Evolutionary conservation across 2,329 filamentous ascomycete species (phyloP).

Genomic region (Beauveria scarabaeidicola): DNA sequence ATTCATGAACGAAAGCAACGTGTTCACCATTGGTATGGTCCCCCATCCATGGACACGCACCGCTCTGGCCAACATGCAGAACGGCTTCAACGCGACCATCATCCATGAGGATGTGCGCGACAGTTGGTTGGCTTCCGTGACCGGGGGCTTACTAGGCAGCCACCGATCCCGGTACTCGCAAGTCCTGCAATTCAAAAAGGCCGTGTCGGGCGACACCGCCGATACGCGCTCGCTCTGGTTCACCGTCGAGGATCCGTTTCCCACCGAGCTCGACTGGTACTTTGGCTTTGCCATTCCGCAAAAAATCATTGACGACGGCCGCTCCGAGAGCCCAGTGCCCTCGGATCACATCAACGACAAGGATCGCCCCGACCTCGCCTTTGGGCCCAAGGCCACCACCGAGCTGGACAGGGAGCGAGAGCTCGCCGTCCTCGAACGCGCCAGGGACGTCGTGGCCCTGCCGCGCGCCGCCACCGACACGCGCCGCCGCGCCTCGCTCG

Average conservation of each 20-base stretch:
- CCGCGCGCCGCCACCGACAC: constrained; percentile 36
- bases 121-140: constrained; percentile 66
- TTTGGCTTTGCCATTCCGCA: constrained; percentile 77
- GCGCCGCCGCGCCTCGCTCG: constrained; percentile 44
- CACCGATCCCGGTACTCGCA: constrained; percentile 53
- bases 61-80: constrained; percentile 54
- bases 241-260: constrained; percentile 56
- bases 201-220: constrained; percentile 61
- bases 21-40: constrained; percentile 79
- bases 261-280: constrained; percentile 74
- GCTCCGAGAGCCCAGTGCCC: constrained; percentile 18
- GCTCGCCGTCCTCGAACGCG: constrained; percentile 39
- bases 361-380: constrained; percentile 27
- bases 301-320: constrained; percentile 35
- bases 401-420: constrained; percentile 46
- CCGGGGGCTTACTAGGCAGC: constrained; percentile 57
- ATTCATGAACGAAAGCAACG: constrained; percentile 61
- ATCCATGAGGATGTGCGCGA: constrained; percentile 67
- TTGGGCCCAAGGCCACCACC: constrained; percentile 42
- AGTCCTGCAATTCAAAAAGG: constrained; percentile 69
- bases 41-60: constrained; percentile 86
- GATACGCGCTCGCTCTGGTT: constrained; percentile 68
- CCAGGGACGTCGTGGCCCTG: constrained; percentile 42
- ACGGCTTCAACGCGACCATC: constrained; percentile 53
- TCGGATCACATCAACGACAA: constrained; percentile 16